Percentiles rank a stretch among this genome's conserved stretches.
These are phyloP conservation scores for Russula sp. DNA, from an alignment of 768 basidiomycete genomes.

Conservation along the genomic window DNA sequence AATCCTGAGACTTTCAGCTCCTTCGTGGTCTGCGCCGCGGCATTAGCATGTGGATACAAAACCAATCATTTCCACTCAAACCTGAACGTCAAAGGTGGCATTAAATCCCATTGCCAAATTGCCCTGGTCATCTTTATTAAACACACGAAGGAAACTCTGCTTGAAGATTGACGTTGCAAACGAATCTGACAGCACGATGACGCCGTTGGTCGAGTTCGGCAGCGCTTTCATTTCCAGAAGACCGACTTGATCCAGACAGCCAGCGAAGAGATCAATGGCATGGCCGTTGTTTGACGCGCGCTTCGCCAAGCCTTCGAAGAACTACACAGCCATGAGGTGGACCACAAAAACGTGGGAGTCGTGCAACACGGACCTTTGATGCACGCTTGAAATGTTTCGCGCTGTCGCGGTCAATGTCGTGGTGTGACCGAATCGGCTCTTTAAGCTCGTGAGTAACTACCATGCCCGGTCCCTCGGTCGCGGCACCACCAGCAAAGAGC, in stretches of 20 bases:
- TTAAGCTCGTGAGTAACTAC: constrained; percentile 93
- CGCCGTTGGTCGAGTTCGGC: constrained; percentile 93
- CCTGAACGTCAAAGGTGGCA: constrained; percentile 97
- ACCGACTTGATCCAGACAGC: constrained; percentile 97
- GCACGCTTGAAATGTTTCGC: constrained; percentile 98
- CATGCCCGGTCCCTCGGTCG: constrained; percentile 95
- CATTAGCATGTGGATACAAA: background rate
- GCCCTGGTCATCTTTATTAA: constrained; percentile 90
- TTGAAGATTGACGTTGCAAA: constrained; percentile 99
- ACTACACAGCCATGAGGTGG: constrained; percentile 42
- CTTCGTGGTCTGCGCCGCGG: constrained; percentile 75
- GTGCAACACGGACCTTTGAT: constrained; percentile 59
- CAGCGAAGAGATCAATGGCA: constrained; percentile 91
- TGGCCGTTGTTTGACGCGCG: constrained; percentile 93
- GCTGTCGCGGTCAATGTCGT: constrained; percentile 95
- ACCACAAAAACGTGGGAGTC: background rate
- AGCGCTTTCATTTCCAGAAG: constrained; percentile 96
- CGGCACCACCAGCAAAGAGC: constrained; percentile 92
- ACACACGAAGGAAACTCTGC: constrained; percentile 90
- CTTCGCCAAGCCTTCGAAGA: constrained; percentile 91
- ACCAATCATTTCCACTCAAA: constrained; percentile 29
- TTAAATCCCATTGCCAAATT: constrained; percentile 97
- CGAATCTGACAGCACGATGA: constrained; percentile 92
- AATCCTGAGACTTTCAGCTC: constrained; percentile 97
- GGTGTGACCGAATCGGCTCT: constrained; percentile 97